Evolutionary conservation across 805 yeast genomes (phyloP).

Genomic region (Teunomyces gatunensis): DNA sequence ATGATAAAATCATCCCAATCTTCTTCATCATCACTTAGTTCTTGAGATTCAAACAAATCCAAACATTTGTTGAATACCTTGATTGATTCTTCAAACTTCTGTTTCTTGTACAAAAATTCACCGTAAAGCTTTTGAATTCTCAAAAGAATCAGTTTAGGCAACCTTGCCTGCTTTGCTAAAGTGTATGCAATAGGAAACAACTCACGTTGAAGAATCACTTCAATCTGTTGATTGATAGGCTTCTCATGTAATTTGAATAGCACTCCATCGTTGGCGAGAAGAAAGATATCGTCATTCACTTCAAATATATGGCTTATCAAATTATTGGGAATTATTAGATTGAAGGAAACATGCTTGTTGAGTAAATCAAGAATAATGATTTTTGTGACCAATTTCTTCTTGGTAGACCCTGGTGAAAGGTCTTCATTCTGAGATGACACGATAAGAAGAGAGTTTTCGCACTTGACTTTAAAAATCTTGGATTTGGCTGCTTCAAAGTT

Average conservation of each 20-base stretch:
- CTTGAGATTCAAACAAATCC: constrained; percentile 17
- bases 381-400: constrained; percentile 43
- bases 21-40: constrained; percentile 18
- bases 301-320: constrained; percentile 57
- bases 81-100: constrained; percentile 66
- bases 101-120: constrained; percentile 65
- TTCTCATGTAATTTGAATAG: constrained; percentile 68
- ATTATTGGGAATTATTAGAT: constrained; percentile 60
- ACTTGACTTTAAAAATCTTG: constrained; percentile 42
- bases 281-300: constrained; percentile 55
- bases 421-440: constrained; percentile 46
- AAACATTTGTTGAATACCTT: constrained; percentile 61
- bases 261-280: constrained; percentile 74
- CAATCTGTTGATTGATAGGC: constrained; percentile 62
- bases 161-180: constrained; percentile 47
- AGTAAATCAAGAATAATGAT: constrained; percentile 65
- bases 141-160: constrained; percentile 28
- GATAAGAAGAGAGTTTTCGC: constrained; percentile 54
- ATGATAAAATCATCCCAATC: constrained; percentile 48
- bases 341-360: constrained; percentile 69
- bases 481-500: constrained; percentile 58
- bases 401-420: constrained; percentile 4
- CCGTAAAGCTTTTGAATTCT: constrained; percentile 53
- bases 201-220: constrained; percentile 65
- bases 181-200: constrained; percentile 70